Base-by-base conservation (phyloP, 2,329 filamentous ascomycete species). In the Aspergillus uvarum region DNA sequence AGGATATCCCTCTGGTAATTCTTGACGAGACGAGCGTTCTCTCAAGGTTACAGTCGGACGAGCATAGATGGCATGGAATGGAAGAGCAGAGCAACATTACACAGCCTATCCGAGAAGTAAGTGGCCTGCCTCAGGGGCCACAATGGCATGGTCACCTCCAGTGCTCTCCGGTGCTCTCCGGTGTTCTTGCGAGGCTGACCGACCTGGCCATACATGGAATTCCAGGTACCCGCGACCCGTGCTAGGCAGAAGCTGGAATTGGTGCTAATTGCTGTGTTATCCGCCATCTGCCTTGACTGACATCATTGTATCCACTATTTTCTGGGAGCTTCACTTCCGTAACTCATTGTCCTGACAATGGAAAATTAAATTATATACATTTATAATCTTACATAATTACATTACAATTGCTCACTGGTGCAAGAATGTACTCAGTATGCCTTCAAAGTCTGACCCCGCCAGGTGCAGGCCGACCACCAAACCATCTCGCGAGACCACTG, bases 401-500 rank as follows among this genome's bases (percentile, higher is more conserved):
- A 42, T 42, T 16, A 42, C 14, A 42, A 42, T 42, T 16, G 5
- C 38, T 42, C 11, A 35, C 32, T 35, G 32, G 32, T 11, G 16
- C 6, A 12, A 16, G 32, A 35, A 35, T 14, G 32, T 3, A 42
- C 16, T 35, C 32, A 35, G 10, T 8, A 42, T 42, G 22, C 47
- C 51, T 60, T 65, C 62, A 78, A n/a, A 80, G 64, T 54, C 76
- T 71, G 51, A 79, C 65, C n/a, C 72, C 69, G 49, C 77, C 77
- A 65, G 77, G 71, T 35, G 71, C 67, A 31, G 75, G 70, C 52
- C 76, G 71, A 19, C 76, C 75, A 38, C 77, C 76, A 66, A 79
- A 78, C 65, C 76, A 72, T 54, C 77, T 66, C 2, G 72, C 69
- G 24, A 79, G 67, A 38, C 75, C 70, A 26, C 67, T 69, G 60